Evolutionary conservation across 768 basidiomycete species (phyloP).

Genomic region (Neoboletus subvelutipes): DNA sequence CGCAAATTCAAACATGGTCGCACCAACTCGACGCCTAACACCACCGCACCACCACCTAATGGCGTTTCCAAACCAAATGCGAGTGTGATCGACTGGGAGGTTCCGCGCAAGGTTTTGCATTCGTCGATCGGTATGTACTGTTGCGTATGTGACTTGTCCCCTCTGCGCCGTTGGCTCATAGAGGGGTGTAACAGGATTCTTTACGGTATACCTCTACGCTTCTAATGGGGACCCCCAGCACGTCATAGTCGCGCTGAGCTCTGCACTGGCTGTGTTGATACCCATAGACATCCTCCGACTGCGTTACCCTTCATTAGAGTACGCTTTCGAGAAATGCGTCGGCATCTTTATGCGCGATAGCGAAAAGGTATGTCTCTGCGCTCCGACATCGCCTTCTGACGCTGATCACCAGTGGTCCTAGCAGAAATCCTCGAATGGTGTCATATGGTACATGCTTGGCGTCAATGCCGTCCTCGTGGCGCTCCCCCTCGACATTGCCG

Average conservation of each 20-base stretch:
- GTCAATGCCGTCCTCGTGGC: constrained; percentile 71
- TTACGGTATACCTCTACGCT: constrained; percentile 58
- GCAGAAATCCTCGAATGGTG: constrained; percentile 72
- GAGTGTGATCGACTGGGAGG: constrained; percentile 71
- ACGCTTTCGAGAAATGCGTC: constrained; percentile 64
- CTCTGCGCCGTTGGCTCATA: constrained; percentile 1
- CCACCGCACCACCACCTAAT: constrained; percentile 1
- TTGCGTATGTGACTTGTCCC: constrained; percentile 1
- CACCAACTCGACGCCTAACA: constrained; percentile 10
- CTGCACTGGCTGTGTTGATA: constrained; percentile 63
- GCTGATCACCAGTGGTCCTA: neutral
- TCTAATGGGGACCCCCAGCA: constrained; percentile 45
- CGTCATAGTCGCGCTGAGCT: constrained; percentile 63
- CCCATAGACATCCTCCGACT: constrained; percentile 79
- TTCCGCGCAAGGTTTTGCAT: constrained; percentile 85
- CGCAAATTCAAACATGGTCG: constrained; percentile 17
- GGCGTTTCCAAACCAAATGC: constrained; percentile 14
- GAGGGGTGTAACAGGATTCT: constrained; percentile 48
- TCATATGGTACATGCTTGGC: constrained; percentile 86
- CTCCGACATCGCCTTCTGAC: neutral
- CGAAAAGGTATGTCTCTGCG: constrained; percentile 55
- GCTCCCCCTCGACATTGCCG: constrained; percentile 84
- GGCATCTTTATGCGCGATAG: constrained; percentile 90
- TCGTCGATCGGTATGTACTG: constrained; percentile 78
- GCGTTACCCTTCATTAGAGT: constrained; percentile 59